Percentiles rank a stretch among this genome's conserved stretches.
Conservation (phyloP, 306 rosid genomes). For the Pterocarpus macrocarpus region DNA sequence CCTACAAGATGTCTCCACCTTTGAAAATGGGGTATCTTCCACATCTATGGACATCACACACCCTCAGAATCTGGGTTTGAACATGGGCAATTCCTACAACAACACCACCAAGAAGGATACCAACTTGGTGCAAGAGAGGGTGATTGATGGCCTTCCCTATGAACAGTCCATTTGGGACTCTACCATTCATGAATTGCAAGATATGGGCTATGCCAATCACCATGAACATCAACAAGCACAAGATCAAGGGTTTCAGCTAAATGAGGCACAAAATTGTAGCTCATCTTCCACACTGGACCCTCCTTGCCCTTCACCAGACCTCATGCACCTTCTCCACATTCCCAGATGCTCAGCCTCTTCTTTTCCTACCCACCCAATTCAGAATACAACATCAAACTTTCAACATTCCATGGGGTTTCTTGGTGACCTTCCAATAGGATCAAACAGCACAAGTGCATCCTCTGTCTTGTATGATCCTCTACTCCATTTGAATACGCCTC, state of each 20-base stretch:
- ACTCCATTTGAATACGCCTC: constrained; percentile 83
- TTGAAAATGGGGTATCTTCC: constrained; percentile 39
- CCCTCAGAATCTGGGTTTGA: constrained; percentile 58
- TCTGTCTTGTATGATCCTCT: constrained; percentile 73
- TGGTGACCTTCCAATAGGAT: constrained; percentile 62
- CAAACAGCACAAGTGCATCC: constrained; percentile 57
- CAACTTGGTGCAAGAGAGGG: constrained; percentile 50
- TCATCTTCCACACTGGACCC: constrained; percentile 46
- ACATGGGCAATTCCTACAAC: constrained; percentile 52
- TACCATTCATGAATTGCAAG: constrained; percentile 59
- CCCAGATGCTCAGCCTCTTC: constrained; percentile 78
- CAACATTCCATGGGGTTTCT: constrained; percentile 57
- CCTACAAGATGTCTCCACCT: constrained; percentile 44
- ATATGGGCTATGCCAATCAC: constrained; percentile 46
- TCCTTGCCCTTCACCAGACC: constrained; percentile 68
- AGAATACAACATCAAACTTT: constrained; percentile 50
- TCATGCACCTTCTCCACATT: constrained; percentile 72
- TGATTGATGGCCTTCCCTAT: constrained; percentile 40
- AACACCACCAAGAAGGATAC: neutral
- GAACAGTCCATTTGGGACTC: constrained; percentile 62
- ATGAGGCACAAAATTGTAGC: constrained; percentile 47
- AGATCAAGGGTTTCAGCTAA: constrained; percentile 61
- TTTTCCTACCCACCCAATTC: constrained; percentile 53
- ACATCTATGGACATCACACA: constrained; percentile 54
- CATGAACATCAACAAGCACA: constrained; percentile 47